A percentile compares a stretch with the other conserved stretches of the same genome.
Conservation (phyloP, 2,329 filamentous ascomycete species). For the Verticillium albo-atrum region DNA sequence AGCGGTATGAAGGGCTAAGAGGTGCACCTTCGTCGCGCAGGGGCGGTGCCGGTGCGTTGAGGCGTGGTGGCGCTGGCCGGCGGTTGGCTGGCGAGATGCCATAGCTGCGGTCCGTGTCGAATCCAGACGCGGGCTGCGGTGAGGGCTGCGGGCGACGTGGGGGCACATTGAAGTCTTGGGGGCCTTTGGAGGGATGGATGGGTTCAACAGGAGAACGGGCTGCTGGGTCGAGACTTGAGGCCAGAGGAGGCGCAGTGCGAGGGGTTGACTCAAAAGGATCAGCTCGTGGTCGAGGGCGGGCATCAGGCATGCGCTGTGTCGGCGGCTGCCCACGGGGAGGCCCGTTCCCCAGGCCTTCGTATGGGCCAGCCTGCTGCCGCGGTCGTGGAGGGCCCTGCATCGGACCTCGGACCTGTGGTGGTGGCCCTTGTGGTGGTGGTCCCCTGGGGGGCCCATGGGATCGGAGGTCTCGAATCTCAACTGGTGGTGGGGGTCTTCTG, state of each 20-base stretch:
- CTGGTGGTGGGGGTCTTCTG: slow-evolving; percentile 8
- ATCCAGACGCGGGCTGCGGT: not conserved
- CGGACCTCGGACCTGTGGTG: not conserved
- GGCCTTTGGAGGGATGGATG: slow-evolving; percentile 1
- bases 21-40: not conserved
- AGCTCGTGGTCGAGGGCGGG: not conserved
- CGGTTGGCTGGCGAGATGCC: slow-evolving; percentile 11
- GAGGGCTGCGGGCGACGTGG: not conserved
- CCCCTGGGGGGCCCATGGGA: not conserved
- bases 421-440: not conserved
- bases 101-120: slow-evolving; percentile 5
- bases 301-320: not conserved
- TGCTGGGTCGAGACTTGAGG: not conserved
- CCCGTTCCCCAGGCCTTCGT: not conserved
- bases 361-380: not conserved
- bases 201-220: not conserved
- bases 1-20: not conserved
- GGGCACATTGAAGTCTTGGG: slow-evolving; percentile 1
- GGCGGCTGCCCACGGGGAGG: not conserved
- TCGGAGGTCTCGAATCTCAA: not conserved
- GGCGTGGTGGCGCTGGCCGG: slow-evolving; percentile 7
- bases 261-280: not conserved
- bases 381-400: not conserved
- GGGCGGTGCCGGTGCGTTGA: not conserved
- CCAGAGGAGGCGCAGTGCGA: not conserved